These are phyloP conservation scores for Urochloa ruziziensis DNA, from an alignment of 176 grass and related monocot genomes.

Conservation along the genomic window DNA sequence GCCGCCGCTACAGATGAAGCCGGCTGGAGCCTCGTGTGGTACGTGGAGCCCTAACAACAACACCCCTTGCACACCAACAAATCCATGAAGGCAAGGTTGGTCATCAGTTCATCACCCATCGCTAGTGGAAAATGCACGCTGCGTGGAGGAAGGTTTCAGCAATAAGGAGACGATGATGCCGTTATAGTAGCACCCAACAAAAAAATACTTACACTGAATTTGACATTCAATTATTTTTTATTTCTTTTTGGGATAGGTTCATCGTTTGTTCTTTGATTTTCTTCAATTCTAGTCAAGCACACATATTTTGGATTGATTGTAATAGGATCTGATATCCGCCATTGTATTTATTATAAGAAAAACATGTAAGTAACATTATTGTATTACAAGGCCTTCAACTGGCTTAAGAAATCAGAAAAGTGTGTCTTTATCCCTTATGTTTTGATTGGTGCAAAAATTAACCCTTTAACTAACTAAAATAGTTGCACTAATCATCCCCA, in stretches of 20 bases:
- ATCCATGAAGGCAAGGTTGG: background rate
- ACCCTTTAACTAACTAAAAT: no score
- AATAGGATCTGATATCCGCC: background rate
- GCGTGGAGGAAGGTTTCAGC: background rate
- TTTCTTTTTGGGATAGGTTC: background rate
- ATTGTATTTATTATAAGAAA: background rate
- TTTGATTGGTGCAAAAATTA: no score
- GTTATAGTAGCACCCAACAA: background rate
- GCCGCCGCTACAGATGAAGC: slow-evolving; percentile 20
- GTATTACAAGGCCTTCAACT: no score
- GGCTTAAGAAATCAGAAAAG: no score
- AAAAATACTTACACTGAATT: background rate
- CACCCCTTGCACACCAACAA: background rate
- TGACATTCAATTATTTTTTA: background rate
- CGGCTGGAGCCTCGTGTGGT: background rate
- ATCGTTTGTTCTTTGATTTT: background rate
- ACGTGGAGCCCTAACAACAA: slow-evolving; percentile 17
- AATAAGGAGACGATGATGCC: background rate
- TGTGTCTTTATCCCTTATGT: no score
- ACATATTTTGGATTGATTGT: background rate
- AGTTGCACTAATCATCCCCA: no score
- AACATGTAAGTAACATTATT: no score
- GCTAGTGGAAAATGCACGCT: background rate
- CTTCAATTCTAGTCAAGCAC: background rate
- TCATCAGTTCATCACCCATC: background rate